Evolutionary conservation across 2,329 filamentous ascomycete genomes (phyloP), one percentile per base, ranked within the genome.

Genomic region (Metarhizium anisopliae): DNA sequence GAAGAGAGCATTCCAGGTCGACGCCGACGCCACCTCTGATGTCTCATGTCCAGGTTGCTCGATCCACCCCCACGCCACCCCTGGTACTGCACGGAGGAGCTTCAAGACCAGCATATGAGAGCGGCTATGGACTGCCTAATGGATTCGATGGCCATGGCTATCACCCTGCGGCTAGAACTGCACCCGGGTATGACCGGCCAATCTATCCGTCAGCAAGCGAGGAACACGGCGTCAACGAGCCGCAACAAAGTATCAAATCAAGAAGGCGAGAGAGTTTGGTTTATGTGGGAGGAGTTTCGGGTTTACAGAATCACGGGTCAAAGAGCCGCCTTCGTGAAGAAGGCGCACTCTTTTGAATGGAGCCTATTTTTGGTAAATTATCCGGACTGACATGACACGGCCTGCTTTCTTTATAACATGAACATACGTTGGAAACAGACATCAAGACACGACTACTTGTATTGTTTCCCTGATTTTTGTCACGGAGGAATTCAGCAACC

Each of bases 181-280:
- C 60, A n/a, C 63, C 70, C 5, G 68, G 65, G 6, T 74, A 74
- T 57, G 74, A 76, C 53, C 65, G 72, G 50, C 69, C 70, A 4
- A 59, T 67, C 8, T 71, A 70, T 30, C 70, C 72, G 43, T 58
- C 57, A 4, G 59, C 55, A 54, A 60, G 56, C 16, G 64, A 66
- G 18, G 61, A 67, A 4, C 47, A 62, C n/a, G 59, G 60, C 40
- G 45, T 29, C 16, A 55, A 52, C 50, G 25, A 51, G 53, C 42
- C 62, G 54, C 54, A 79, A 51, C 74, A 74, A 13, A 54, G 38
- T 20, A 40, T 42, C 29, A 54, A 32, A 32, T 55, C 63, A 62
- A 58, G 79, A 72, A 74, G 81, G 51, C 77, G 83, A 52, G 83
- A 86, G 68, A 86, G 84, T 62, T 73, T 75, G 50, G 81, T 86